phyloP scores from a whole-genome alignment of 331 rosid species.

The Arachis monticola region DNA sequence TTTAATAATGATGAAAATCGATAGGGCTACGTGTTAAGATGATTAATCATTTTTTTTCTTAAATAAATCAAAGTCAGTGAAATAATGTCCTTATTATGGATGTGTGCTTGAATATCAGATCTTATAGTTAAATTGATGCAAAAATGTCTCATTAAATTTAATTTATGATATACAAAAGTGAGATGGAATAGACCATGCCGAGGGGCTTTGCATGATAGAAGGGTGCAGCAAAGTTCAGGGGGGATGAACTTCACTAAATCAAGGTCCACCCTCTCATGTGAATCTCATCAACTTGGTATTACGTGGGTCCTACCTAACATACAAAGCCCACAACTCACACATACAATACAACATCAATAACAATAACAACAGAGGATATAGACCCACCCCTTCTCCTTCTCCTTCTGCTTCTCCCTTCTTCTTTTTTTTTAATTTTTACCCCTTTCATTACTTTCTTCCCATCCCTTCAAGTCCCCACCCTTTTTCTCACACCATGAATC shows the following conservation, averaged over 20 bases:
- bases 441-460: slow-evolving; percentile 7
- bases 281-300: slow-evolving; percentile 73
- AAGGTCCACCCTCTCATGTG: slow-evolving; percentile 89
- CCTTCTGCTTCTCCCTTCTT: too few species aligned
- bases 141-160: too few species aligned
- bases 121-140: too few species aligned
- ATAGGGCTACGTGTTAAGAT: too few species aligned
- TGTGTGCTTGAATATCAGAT: too few species aligned
- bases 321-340: slow-evolving; percentile 68
- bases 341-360: slow-evolving; percentile 32
- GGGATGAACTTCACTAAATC: slow-evolving; percentile 79
- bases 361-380: slow-evolving; percentile 32
- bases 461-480: slow-evolving; percentile 36
- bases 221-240: slow-evolving; percentile 66
- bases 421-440: neutral
- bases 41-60: too few species aligned
- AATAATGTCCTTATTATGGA: too few species aligned
- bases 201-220: slow-evolving; percentile 37
- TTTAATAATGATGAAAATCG: too few species aligned
- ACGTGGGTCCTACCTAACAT: slow-evolving; percentile 64
- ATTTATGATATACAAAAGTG: neutral
- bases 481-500: slow-evolving; percentile 58
- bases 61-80: too few species aligned
- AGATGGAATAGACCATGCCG: slow-evolving; percentile 42
- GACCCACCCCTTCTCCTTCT: slow-evolving; percentile 9